Base-by-base conservation (phyloP, 306 rosid genomes). In the Begonia peltatifolia region DNA sequence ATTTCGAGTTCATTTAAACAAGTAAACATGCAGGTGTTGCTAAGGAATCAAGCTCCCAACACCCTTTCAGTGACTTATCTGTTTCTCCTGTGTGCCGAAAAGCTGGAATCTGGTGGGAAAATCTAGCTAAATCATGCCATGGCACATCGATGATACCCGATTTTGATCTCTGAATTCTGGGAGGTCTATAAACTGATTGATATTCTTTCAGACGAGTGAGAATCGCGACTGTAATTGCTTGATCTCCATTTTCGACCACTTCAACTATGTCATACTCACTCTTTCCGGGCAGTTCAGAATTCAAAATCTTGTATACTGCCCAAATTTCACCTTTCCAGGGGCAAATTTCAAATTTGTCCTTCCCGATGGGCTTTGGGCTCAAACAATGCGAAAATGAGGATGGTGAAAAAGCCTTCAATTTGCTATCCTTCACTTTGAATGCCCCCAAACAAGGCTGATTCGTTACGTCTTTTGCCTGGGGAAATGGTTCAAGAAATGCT, bases 321-420 rank as follows among this genome's bases (percentile, higher is more conserved):
- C 94, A 84, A 47, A 84, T 53, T 68, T 84, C 81, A 36, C 94
- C 85, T 68, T 71, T 67, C 52, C 78, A 68, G 4, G 88, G 94
- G 59, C 63, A 68, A 49, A 84, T 78, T 62, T 63, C 77, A 60
- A 54, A 78, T 51, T 18, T 59, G 41, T 58, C 60, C 48, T 41
- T 58, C 23, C 30, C 61, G 46, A 11, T 2, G 25, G 62, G 70
- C 36, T 57, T 64, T 47, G 63, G 61, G 14, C 36, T 66, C 54
- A 68, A 42, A 54, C 71, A 63, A 59, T 80, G 85, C 48, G 81
- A 84, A 63, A 84, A 73, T 6, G 61, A 55, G 46, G 72, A 41
- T 25, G 13, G 64, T 52, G 66, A 13, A 47, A 80, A 57, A 35
- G 59, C 57, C 61, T 9, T 51, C 1, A 55, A 41, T 60, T 57